Base-by-base conservation (phyloP, 345 rosid genomes). In the Pistacia integerrima region DNA sequence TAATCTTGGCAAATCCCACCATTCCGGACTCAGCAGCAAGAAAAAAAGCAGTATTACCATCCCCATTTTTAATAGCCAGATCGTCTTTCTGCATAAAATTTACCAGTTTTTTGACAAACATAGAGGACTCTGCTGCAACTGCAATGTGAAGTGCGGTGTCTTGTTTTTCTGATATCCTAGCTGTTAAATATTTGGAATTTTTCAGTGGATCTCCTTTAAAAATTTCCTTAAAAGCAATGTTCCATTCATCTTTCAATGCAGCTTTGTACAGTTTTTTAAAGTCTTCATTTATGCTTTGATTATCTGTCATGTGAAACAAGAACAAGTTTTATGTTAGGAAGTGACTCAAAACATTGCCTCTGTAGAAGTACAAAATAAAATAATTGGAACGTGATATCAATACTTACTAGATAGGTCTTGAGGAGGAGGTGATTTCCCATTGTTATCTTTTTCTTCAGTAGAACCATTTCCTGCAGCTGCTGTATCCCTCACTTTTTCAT, bases 61-160 rank as follows among this genome's bases (percentile, higher is more conserved):
- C 11, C 1, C 13, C 13, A 49, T 8, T 49, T 49, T 49, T 9
- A 9, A 13, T 2, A 49, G 13, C 13, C 2, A 49, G 13, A 49
- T 49, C 54, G 3, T 10, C 12, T 49, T 49, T 49, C 3, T 49
- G 11, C 54, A 49, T 49, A 10, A 59, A 5, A 48, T 7, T 20
- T 64, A 78, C 49, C 48, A 78, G 67, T 8, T 78, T 4, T 14
- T 57, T 41, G 48, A 66, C 81, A 58, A 72, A 72, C 30, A 65
- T 3, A 18, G 60, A 11, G 36, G 48, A 72, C 2, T 58, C 49
- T 18, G 80, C 77, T 22, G 74, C 73, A 8, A 64, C 70, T 41
- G 75, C 78, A 28, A 79, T 57, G 56, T 79, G 82, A 1, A 79
- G 82, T 25, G 59, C 82, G 8, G 81, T 78, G 14, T 78, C 73